Percentiles rank a stretch among this genome's conserved stretches.
These are phyloP conservation scores for Paramarasmius palmivorus DNA, from an alignment of 1,284 basidiomycete genomes.

Conservation along the genomic window DNA sequence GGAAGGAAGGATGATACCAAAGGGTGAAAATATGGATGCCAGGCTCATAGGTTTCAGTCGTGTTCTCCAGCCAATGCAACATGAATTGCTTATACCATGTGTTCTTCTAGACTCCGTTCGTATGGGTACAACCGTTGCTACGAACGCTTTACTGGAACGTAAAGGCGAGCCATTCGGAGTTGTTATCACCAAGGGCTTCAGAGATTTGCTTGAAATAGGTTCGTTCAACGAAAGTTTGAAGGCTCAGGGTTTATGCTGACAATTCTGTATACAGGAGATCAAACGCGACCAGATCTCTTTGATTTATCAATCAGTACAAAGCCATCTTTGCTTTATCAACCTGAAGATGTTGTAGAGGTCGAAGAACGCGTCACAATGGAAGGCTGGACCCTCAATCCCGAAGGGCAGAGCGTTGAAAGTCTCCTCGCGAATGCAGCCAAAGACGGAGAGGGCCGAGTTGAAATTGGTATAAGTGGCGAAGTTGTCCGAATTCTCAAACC, in stretches of 20 bases:
- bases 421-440: slow-evolving; percentile 37
- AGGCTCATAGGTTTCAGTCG: slow-evolving; percentile 53
- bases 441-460: slow-evolving; percentile 30
- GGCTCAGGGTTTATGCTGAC: background rate
- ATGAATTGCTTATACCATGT: too few relatives aligned
- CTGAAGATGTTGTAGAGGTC: slow-evolving; percentile 53
- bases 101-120: slow-evolving; percentile 58
- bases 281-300: slow-evolving; percentile 64
- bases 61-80: background rate
- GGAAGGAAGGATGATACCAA: slow-evolving; percentile 45
- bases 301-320: slow-evolving; percentile 62
- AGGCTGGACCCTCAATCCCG: slow-evolving; percentile 68
- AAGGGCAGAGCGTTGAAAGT: slow-evolving; percentile 40
- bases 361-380: slow-evolving; percentile 75
- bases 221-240: too few relatives aligned
- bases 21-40: slow-evolving; percentile 51
- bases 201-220: slow-evolving; percentile 67
- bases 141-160: slow-evolving; percentile 74
- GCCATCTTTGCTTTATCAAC: slow-evolving; percentile 53
- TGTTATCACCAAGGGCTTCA: slow-evolving; percentile 71
- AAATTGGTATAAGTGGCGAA: slow-evolving; percentile 66
- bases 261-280: slow-evolving; percentile 32
- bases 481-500: slow-evolving; percentile 63
- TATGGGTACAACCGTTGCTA: slow-evolving; percentile 74
- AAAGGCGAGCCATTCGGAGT: slow-evolving; percentile 70